phyloP scores from a whole-genome alignment of 192 early-diverging fungal species.

The Funneliformis geosporum region DNA sequence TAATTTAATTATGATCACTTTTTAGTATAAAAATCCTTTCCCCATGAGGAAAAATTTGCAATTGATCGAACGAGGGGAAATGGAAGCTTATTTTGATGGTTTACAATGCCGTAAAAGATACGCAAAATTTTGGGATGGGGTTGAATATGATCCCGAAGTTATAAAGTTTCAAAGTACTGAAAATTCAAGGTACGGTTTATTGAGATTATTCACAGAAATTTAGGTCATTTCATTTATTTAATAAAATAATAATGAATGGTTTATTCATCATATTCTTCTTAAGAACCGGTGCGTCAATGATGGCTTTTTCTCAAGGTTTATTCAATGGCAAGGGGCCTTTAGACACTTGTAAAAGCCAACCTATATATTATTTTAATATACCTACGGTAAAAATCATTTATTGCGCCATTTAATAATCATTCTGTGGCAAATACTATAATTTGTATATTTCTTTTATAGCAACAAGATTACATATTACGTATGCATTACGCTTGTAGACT shows the following conservation, averaged over 20 bases:
- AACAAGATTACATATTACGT: not conserved
- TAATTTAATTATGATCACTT: no score
- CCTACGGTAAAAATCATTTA: not conserved
- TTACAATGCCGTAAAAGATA: not conserved
- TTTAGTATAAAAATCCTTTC: slow-evolving; percentile 21
- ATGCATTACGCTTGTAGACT: not conserved
- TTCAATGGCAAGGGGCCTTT: not conserved
- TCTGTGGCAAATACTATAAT: not conserved
- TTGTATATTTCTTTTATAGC: not conserved
- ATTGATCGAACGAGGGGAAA: no score
- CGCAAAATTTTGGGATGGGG: no score
- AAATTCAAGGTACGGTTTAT: not conserved
- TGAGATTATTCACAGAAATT: no score
- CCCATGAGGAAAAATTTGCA: no score
- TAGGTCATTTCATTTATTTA: not conserved
- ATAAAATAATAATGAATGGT: no score
- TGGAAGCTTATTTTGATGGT: not conserved
- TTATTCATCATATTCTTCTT: not conserved
- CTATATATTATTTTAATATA: not conserved
- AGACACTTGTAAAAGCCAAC: not conserved
- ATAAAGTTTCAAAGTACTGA: no score
- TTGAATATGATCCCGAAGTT: no score
- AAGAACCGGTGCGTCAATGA: not conserved
- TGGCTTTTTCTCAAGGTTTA: not conserved
- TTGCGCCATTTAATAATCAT: not conserved